A percentile compares a stretch with the other conserved stretches of the same genome.
Conservation (phyloP, 2,329 filamentous ascomycete species). For the Lizonia empirigonia region DNA sequence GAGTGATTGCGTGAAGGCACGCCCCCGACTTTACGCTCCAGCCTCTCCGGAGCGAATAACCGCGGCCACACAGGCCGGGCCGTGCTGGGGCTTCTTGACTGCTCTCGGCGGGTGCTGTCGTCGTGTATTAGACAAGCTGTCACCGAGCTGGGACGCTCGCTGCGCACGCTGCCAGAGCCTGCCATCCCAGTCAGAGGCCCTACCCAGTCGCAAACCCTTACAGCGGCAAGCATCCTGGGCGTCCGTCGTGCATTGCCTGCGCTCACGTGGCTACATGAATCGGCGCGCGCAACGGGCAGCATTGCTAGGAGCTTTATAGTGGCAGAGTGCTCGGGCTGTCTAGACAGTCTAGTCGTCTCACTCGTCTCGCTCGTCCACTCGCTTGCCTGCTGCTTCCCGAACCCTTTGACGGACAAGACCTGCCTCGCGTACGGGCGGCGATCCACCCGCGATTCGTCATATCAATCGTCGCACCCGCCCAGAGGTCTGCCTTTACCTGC, state of each 20-base stretch:
- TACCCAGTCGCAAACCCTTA: conserved; percentile 17
- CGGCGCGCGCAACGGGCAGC: conserved; percentile 6
- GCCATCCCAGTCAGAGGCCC: conserved; percentile 6
- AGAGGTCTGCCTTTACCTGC: conserved; percentile 19
- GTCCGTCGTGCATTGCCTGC: conserved; percentile 16
- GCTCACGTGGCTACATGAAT: conserved; percentile 21
- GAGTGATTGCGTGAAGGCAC: background rate
- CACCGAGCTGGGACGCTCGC: conserved; percentile 3
- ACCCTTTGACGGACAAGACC: conserved; percentile 3
- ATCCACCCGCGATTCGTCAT: conserved; percentile 22
- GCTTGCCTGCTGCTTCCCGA: conserved; percentile 10
- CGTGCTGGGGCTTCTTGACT: conserved; percentile 1
- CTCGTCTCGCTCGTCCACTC: conserved; percentile 6
- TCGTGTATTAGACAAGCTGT: conserved; percentile 11
- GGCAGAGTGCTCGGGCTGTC: background rate
- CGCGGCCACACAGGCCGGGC: conserved; percentile 2
- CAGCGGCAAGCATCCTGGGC: conserved; percentile 21
- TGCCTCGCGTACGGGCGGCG: conserved; percentile 13
- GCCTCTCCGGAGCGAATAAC: conserved; percentile 3
- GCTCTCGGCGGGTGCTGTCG: conserved; percentile 1
- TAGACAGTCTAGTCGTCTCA: conserved; percentile 7
- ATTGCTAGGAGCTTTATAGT: conserved; percentile 9
- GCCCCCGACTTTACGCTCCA: background rate
- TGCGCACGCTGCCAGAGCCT: background rate
- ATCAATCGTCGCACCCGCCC: conserved; percentile 19